Conservation (phyloP, 768 basidiomycete species). For the Hericium coralloides region DNA sequence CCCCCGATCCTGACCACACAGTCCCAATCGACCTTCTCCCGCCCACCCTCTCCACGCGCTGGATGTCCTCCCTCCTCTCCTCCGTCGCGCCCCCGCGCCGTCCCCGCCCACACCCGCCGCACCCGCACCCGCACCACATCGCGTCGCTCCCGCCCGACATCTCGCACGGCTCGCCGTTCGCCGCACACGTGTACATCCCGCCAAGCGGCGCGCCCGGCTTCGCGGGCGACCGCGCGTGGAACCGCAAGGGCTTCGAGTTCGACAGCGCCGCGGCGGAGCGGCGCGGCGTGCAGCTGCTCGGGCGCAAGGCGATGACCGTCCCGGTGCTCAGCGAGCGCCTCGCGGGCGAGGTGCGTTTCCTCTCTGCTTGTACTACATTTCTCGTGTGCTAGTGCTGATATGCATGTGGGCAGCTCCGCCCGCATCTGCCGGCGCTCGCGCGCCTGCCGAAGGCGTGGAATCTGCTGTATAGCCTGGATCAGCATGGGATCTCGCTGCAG, state of each 20-base stretch:
- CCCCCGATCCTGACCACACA: slow-evolving; percentile 26
- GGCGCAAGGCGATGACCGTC: slow-evolving; percentile 45
- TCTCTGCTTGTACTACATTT: neutral
- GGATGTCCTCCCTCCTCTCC: slow-evolving; percentile 40
- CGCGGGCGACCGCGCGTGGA: slow-evolving; percentile 56
- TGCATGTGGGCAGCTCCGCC: slow-evolving; percentile 42
- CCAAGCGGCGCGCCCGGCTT: slow-evolving; percentile 73
- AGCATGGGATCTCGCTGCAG: slow-evolving; percentile 87
- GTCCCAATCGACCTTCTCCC: slow-evolving; percentile 29
- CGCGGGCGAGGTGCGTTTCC: slow-evolving; percentile 50
- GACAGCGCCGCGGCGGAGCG: slow-evolving; percentile 21
- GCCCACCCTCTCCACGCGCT: slow-evolving; percentile 37
- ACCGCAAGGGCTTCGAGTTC: slow-evolving; percentile 46
- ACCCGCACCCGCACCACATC: slow-evolving; percentile 1
- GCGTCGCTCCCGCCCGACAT: slow-evolving; percentile 11
- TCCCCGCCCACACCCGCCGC: slow-evolving; percentile 6
- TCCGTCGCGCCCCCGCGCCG: slow-evolving; percentile 12
- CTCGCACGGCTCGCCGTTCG: slow-evolving; percentile 45
- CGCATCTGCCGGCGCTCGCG: slow-evolving; percentile 62
- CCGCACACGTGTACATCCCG: slow-evolving; percentile 32
- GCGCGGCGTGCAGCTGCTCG: slow-evolving; percentile 41
- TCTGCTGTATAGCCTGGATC: slow-evolving; percentile 84
- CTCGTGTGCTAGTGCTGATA: neutral
- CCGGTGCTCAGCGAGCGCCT: slow-evolving; percentile 43
- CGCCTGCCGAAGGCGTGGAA: slow-evolving; percentile 68